Conservation (phyloP, 139 green algal genomes). For the Parachlorella kessleri region DNA sequence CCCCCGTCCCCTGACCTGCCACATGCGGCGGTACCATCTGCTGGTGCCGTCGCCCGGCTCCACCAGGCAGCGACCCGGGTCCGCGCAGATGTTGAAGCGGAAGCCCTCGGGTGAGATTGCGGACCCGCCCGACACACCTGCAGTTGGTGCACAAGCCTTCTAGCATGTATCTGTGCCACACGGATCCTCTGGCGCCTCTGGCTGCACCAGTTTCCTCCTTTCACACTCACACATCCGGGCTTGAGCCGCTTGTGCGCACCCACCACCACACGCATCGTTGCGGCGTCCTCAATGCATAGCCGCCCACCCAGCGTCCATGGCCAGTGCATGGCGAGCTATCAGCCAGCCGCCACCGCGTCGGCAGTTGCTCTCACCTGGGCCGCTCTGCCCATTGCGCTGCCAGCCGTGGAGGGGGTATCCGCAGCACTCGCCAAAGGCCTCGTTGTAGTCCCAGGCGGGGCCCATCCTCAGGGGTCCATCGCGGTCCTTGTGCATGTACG, state of each 20-base stretch:
- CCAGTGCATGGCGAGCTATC: too few species aligned
- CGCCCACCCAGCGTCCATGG: too few species aligned
- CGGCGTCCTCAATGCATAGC: too few species aligned
- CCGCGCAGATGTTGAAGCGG: conserved; percentile 45
- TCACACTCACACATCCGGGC: too few species aligned
- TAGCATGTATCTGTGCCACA: too few species aligned
- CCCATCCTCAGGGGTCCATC: conserved; percentile 24
- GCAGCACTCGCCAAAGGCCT: conserved; percentile 81
- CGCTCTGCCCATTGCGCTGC: conserved; percentile 23
- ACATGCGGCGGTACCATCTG: conserved; percentile 38
- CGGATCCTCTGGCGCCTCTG: too few species aligned
- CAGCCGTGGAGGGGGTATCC: conserved; percentile 77
- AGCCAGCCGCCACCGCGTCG: too few species aligned
- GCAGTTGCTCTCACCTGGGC: conserved; percentile 10
- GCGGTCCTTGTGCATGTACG: conserved; percentile 42
- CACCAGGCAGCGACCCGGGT: conserved; percentile 32
- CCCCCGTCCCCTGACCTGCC: too few species aligned
- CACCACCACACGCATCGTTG: too few species aligned
- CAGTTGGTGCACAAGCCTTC: too few species aligned
- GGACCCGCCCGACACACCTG: conserved; percentile 55
- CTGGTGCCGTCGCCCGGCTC: conserved; percentile 35
- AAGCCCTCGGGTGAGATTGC: conserved; percentile 70
- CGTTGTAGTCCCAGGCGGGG: conserved; percentile 44
- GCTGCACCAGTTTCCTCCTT: too few species aligned
- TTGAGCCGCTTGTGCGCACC: too few species aligned